These are phyloP conservation scores for Gremmenia infestans DNA, from an alignment of 2,329 filamentous ascomycete genomes.

Conservation along the genomic window DNA sequence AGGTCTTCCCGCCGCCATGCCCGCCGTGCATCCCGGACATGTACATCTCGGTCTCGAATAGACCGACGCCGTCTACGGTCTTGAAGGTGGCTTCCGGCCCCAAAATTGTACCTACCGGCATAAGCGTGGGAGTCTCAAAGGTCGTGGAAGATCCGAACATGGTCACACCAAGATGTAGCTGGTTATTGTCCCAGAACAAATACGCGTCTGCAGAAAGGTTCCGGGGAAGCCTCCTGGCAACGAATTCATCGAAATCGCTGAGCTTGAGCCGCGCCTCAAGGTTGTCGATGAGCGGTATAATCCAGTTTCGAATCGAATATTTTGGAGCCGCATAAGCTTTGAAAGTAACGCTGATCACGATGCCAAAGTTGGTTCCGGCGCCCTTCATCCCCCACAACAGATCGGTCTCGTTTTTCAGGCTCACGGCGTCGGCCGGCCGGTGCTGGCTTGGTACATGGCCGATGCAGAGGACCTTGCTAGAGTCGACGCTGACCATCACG, in stretches of 20 bases:
- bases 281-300: conserved; percentile 12
- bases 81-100: conserved; percentile 33
- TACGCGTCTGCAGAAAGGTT: conserved; percentile 50
- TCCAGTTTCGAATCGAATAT: conserved; percentile 20
- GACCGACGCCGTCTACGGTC: conserved; percentile 41
- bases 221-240: conserved; percentile 37
- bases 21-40: conserved; percentile 55
- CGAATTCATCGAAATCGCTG: conserved; percentile 34
- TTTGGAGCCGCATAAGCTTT: conserved; percentile 13
- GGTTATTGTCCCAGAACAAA: conserved; percentile 44
- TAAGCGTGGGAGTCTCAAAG: conserved; percentile 8
- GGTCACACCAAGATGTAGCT: conserved; percentile 48
- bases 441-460: conserved; percentile 35
- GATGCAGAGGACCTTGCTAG: conserved; percentile 43
- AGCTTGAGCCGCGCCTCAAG: conserved; percentile 34
- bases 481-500: conserved; percentile 48
- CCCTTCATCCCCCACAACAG: conserved; percentile 23
- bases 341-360: conserved; percentile 23
- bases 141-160: conserved; percentile 38
- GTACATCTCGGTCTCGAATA: conserved; percentile 59
- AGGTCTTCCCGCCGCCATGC: conserved; percentile 52
- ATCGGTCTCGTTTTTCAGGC: conserved; percentile 17
- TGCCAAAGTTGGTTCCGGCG: conserved; percentile 23
- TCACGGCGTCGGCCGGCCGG: conserved; percentile 14
- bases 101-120: conserved; percentile 22